Conservation (phyloP, 192 early-diverging fungal species). For the Obelidium mucronatum region DNA sequence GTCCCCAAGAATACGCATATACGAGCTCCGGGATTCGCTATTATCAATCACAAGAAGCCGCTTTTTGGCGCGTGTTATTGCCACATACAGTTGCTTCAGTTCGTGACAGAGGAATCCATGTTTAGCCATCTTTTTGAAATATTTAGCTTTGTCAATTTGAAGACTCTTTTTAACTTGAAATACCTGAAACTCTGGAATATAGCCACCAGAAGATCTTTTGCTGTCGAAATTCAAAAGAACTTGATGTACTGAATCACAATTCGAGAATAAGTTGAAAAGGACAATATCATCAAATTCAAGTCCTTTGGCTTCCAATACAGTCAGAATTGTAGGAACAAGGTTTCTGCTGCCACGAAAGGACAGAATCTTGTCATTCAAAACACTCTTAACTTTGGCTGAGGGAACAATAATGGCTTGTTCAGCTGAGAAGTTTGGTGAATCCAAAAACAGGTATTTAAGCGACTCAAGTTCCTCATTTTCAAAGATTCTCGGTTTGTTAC, state of each 20-base stretch:
- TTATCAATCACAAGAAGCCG: background rate
- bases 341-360: background rate
- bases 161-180: too few species aligned
- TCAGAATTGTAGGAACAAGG: background rate
- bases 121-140: background rate
- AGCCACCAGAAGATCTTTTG: background rate
- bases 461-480: background rate
- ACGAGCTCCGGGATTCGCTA: background rate
- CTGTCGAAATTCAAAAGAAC: background rate
- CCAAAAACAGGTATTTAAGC: background rate
- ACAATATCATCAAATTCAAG: slow-evolving; percentile 1
- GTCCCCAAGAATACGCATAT: background rate
- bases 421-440: background rate
- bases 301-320: background rate
- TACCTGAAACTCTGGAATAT: background rate
- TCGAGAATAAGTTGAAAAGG: background rate
- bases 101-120: background rate
- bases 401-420: background rate
- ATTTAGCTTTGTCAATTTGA: too few species aligned
- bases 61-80: background rate
- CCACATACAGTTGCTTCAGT: background rate
- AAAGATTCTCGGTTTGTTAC: background rate
- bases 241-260: background rate
- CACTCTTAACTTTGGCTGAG: too few species aligned
- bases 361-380: background rate